Evolutionary conservation across 768 basidiomycete genomes (phyloP), one percentile per base, ranked within the genome.

Genomic region (Lentinula boryana): DNA sequence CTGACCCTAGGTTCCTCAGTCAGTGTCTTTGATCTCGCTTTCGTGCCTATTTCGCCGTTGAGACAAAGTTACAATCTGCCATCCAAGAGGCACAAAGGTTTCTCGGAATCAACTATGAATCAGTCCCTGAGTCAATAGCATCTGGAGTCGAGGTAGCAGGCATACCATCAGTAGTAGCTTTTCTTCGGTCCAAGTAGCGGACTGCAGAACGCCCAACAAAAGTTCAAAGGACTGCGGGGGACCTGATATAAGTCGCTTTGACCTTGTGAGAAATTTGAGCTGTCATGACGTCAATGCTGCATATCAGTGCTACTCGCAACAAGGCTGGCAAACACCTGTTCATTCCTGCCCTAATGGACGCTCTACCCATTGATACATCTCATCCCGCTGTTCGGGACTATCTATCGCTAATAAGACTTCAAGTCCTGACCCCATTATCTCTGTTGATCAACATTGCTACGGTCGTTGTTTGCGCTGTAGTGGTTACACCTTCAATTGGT

Each of bases 341-440:
- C 27, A 16, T 35, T 32, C 18, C 23, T 18, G 36, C 44, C 50
- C 63, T 18, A 64, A 87, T 87, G 86, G 82, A 82, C 35, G 66
- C 75, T 1, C 72, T 87, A 0, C 86, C 86, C 0, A 61, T 88
- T 13, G 87, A 88, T 71, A 75, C 78, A 36, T 75, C 75, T 2
- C 80, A 85, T 64, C 87, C 89, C 0, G 82, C 80, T 2, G 79
- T 91, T 9, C 78, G 78, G 41, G 84, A 91, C 2, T 88, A 86
- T 68, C 75, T 91, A 43, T 72, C 86, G 2, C 85, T 91, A 9
- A 75, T 87, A 7, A 74, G 89, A 76, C 80, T 97, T 4, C 94
- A 97, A 70, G 91, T 96, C 21, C 75, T 95, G 50, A 93, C 93
- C 0, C 94, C 94, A 0, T 76, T 96, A 1, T 89, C 90, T 1